Evolutionary conservation across 2,329 filamentous ascomycete species (phyloP), one percentile per base, ranked within the genome.

Genomic region (Botrytis fabae): DNA sequence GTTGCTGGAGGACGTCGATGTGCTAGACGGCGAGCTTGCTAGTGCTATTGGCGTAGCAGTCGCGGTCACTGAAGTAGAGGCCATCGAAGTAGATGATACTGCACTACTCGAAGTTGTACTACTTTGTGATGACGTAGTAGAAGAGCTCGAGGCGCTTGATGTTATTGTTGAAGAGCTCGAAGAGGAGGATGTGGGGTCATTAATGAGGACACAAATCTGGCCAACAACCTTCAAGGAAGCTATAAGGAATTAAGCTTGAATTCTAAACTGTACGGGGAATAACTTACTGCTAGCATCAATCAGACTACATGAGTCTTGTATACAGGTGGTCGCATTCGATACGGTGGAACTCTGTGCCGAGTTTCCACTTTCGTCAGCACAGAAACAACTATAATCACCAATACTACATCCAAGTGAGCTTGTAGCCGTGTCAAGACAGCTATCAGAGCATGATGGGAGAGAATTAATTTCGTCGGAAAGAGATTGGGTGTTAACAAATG

Each of bases 221-320:
- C 69, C 69, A 64, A 73, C 48, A 32, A 71, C 68, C 38, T 71
- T 71, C n/a, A 73, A 40, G 35, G 72, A 54, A 59, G 68, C 72
- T 73, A 60, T 42, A 9, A 54, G 46, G 20, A 48, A 64, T 44
- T 69, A 59, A 72, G 63, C 40, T 18, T 65, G 22, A 60, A 10
- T 42, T 71, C 46, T 61, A 10, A 14, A 44, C 16, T 16, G 22
- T 18, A 54, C 14, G 44, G 28, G 22, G 51, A 22, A 18, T 6
- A 12, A 65, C 68, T 64, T 59, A 71, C 72, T 46, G n/a, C 40
- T 59, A 46, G 69, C 61, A 59, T 73, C 69, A 42, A 71, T 48
- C 7, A 61, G 18, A 71, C 72, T 66, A 51, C 68, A 73, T 44
- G 72, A 32, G 28, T 71, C 38, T 42, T 73, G 69, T 28, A 73